Conservation (phyloP, 352 stramenopile species). For the Globisporangium carolinianum region DNA sequence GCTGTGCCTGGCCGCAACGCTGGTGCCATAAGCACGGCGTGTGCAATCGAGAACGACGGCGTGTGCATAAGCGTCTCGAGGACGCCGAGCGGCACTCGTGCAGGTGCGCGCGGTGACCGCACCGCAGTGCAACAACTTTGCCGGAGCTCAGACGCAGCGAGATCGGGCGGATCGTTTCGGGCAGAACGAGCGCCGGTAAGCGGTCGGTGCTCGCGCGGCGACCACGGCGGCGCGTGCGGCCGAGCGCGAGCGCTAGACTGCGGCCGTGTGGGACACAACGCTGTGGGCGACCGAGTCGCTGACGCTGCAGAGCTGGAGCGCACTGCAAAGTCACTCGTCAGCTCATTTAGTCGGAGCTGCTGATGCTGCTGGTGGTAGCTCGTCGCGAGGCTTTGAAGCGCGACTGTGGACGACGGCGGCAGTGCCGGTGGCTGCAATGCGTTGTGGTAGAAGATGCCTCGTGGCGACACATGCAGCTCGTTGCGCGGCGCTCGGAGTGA, state of each 20-base stretch:
- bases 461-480: background rate
- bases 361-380: slow-evolving; percentile 4
- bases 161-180: background rate
- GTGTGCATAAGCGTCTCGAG: slow-evolving; percentile 14
- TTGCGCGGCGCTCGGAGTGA: background rate
- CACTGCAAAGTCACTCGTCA: background rate
- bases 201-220: background rate
- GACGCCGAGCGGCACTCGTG: background rate
- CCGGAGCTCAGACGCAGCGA: background rate
- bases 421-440: slow-evolving; percentile 17
- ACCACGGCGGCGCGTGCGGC: background rate
- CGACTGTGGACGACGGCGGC: slow-evolving; percentile 14
- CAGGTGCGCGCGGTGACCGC: background rate
- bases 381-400: slow-evolving; percentile 6
- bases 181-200: background rate
- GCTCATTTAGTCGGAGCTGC: background rate
- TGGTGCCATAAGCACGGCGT: slow-evolving; percentile 3
- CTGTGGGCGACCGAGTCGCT: background rate
- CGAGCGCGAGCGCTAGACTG: background rate
- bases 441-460: slow-evolving; percentile 26
- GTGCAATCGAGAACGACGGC: slow-evolving; percentile 11
- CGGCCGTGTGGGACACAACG: slow-evolving; percentile 3
- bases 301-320: background rate
- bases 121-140: background rate
- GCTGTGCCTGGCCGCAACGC: slow-evolving; percentile 6